These are phyloP conservation scores for Nannizzia gypsea DNA, from an alignment of 2,329 filamentous ascomycete genomes.

Conservation along the genomic window DNA sequence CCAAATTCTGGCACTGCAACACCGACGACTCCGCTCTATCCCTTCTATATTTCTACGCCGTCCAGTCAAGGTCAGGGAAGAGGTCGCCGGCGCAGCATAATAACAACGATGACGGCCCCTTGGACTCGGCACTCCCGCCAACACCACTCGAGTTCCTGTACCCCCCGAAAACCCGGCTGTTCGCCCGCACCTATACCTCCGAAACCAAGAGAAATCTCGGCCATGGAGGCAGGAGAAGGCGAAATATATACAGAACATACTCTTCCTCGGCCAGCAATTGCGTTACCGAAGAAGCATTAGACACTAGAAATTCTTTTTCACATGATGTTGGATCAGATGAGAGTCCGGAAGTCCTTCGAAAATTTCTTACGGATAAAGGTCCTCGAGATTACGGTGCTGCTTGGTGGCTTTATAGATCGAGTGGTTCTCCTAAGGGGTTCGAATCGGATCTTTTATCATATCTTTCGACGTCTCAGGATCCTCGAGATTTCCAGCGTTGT, in stretches of 20 bases:
- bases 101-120: not conserved
- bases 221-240: conserved; percentile 14
- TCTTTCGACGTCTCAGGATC: conserved; percentile 28
- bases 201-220: conserved; percentile 1
- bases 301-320: not conserved
- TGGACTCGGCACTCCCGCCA: not conserved
- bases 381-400: conserved; percentile 26
- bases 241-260: conserved; percentile 15
- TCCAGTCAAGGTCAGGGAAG: not conserved
- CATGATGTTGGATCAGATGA: not conserved
- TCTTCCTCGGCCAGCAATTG: conserved; percentile 6
- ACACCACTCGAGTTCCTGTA: conserved; percentile 31
- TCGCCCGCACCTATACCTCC: conserved; percentile 9
- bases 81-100: not conserved
- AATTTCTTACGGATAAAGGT: conserved; percentile 6
- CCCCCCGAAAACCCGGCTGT: conserved; percentile 21
- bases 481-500: conserved; percentile 32
- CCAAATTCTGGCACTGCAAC: conserved; percentile 27
- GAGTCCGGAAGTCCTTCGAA: conserved; percentile 3
- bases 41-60: conserved; percentile 18
- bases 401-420: conserved; percentile 32
- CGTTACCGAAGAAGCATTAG: not conserved
- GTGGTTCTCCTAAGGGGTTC: conserved; percentile 20
- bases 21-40: conserved; percentile 21
- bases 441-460: conserved; percentile 21